A percentile compares a stretch with the other conserved stretches of the same genome.
These are phyloP conservation scores for Rosa hybrid DNA, from an alignment of 331 rosid species.

Conservation along the genomic window DNA sequence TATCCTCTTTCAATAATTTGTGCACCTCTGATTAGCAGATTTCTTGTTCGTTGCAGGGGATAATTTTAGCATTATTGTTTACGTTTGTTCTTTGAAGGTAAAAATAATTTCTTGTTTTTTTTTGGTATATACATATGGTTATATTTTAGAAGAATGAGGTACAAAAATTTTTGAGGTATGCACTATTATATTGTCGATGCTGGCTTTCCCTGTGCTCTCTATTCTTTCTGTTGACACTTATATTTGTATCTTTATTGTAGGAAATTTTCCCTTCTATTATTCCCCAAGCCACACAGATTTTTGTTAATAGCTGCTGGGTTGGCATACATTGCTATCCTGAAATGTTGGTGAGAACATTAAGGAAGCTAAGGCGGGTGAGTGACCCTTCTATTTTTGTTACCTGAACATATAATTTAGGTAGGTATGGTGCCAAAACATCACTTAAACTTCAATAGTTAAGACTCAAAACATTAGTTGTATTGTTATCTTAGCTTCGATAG, in stretches of 20 bases:
- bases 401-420: not conserved
- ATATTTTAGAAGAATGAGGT: constrained; percentile 98
- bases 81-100: too few relatives aligned
- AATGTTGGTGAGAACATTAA: constrained; percentile 86
- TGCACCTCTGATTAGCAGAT: too few relatives aligned
- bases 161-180: constrained; percentile 86
- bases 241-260: constrained; percentile 39
- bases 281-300: constrained; percentile 91
- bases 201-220: constrained; percentile 18
- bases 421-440: constrained; percentile 28
- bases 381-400: constrained; percentile 8
- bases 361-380: constrained; percentile 77
- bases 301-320: constrained; percentile 98
- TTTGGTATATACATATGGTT: too few relatives aligned
- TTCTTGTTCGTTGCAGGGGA: too few relatives aligned
- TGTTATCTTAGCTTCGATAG: not conserved
- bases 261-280: constrained; percentile 74
- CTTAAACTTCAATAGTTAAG: too few relatives aligned
- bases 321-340: constrained; percentile 98
- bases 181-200: constrained; percentile 12
- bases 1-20: too few relatives aligned
- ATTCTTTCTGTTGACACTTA: constrained; percentile 6
- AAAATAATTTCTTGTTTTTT: too few relatives aligned
- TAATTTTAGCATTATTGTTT: too few relatives aligned
- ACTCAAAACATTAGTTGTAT: not conserved